A percentile compares a stretch with the other conserved stretches of the same genome.
Conservation (phyloP, 345 rosid genomes). For the Psidium guajava region DNA sequence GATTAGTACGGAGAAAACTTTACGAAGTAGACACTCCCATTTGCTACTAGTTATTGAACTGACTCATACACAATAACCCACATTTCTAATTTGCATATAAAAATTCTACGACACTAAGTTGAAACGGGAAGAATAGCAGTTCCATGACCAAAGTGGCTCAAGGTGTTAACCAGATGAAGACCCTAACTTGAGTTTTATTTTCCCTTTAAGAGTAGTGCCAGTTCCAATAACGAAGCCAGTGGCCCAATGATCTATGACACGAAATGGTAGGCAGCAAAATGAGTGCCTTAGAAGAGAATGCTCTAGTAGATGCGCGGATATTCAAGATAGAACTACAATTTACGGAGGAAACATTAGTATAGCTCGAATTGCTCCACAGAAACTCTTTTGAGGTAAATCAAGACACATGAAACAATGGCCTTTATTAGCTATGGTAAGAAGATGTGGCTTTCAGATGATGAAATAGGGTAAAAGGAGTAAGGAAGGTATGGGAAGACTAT, state of each 20-base stretch:
- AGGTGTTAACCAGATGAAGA: neutral
- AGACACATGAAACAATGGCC: neutral
- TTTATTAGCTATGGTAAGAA: neutral
- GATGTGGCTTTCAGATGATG: neutral
- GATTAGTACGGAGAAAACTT: neutral
- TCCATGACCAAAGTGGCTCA: neutral
- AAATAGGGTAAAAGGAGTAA: neutral
- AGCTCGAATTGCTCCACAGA: neutral
- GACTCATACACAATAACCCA: neutral
- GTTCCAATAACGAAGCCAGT: neutral
- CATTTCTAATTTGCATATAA: neutral
- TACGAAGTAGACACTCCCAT: neutral
- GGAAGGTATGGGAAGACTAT: neutral
- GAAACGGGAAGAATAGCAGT: neutral
- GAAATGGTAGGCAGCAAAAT: neutral
- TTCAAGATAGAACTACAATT: neutral
- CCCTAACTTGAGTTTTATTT: neutral
- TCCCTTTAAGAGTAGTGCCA: neutral
- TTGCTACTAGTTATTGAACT: neutral
- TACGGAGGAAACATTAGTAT: neutral
- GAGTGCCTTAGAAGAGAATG: neutral
- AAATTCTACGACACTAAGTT: neutral
- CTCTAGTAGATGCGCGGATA: neutral
- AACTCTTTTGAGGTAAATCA: neutral
- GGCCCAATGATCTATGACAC: neutral